Evolutionary conservation across 2,329 filamentous ascomycete species (phyloP).

Genomic region (Xylaria sp.): DNA sequence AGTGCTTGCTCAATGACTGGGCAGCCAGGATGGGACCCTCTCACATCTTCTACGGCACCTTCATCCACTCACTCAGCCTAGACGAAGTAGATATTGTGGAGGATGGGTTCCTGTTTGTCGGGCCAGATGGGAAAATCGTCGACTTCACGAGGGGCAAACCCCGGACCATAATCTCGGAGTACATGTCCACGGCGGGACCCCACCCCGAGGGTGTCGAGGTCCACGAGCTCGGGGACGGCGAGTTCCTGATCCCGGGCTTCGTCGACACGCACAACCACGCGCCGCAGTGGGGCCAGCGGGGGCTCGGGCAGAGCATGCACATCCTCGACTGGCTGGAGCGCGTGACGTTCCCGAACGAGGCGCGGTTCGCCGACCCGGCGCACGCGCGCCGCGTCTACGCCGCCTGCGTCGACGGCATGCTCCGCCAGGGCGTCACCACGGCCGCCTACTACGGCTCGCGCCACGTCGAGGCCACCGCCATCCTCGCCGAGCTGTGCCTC

Average conservation of each 20-base stretch:
- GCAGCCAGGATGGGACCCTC: slow-evolving; percentile 9
- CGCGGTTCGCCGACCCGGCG: slow-evolving; percentile 56
- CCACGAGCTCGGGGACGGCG: slow-evolving; percentile 41
- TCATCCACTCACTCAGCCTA: slow-evolving; percentile 44
- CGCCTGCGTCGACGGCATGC: slow-evolving; percentile 57
- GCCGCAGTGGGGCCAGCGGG: slow-evolving; percentile 56
- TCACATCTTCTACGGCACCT: slow-evolving; percentile 43
- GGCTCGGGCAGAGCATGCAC: slow-evolving; percentile 53
- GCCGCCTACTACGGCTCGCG: slow-evolving; percentile 62
- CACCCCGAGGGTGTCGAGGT: slow-evolving; percentile 22
- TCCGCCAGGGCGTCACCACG: slow-evolving; percentile 65
- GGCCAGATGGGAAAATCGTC: slow-evolving; percentile 32
- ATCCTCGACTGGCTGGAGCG: slow-evolving; percentile 65
- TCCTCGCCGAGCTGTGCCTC: slow-evolving; percentile 58
- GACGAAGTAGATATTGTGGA: slow-evolving; percentile 43
- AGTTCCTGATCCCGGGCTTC: slow-evolving; percentile 62
- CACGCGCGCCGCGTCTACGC: slow-evolving; percentile 58
- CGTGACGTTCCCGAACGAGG: slow-evolving; percentile 68
- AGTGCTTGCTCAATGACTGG: too few species aligned
- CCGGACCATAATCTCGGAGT: slow-evolving; percentile 12
- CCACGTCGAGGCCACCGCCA: slow-evolving; percentile 58
- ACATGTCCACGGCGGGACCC: slow-evolving; percentile 18
- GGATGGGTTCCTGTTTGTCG: slow-evolving; percentile 40
- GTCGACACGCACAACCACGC: slow-evolving; percentile 72
- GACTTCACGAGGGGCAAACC: slow-evolving; percentile 27